phyloP scores from a whole-genome alignment of 257 asterid genomes.

The Verbascum thapsus region DNA sequence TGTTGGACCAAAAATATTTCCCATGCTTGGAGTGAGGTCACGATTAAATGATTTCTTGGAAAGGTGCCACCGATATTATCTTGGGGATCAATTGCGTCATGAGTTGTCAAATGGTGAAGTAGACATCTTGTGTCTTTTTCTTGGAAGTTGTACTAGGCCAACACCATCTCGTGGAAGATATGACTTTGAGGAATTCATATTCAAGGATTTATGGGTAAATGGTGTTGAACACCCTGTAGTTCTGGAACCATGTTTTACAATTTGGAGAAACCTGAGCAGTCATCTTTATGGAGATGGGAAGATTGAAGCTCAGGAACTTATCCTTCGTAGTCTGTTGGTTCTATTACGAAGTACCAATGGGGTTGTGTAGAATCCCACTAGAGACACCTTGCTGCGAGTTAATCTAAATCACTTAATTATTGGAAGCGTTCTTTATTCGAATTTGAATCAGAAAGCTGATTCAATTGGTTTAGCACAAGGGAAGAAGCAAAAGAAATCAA shows the following conservation, averaged over 20 bases:
- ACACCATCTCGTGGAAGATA: conserved; percentile 44
- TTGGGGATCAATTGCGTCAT: conserved; percentile 35
- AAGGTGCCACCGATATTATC: conserved; percentile 46
- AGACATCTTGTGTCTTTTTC: conserved; percentile 63
- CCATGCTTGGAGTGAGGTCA: conserved; percentile 50
- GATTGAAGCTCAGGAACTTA: conserved; percentile 66
- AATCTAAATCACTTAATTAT: conserved; percentile 52
- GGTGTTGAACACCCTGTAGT: conserved; percentile 52
- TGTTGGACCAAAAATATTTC: conserved; percentile 58
- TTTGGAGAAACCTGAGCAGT: conserved; percentile 66
- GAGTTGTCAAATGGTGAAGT: conserved; percentile 66
- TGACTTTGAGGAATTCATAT: conserved; percentile 42
- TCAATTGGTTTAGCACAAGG: conserved; percentile 40
- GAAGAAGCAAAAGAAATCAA: conserved; percentile 64
- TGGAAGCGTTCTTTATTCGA: conserved; percentile 52
- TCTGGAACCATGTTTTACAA: conserved; percentile 67
- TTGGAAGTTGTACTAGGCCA: conserved; percentile 62
- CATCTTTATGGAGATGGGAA: conserved; percentile 55
- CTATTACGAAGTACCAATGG: conserved; percentile 62
- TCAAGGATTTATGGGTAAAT: conserved; percentile 63
- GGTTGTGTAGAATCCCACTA: conserved; percentile 61
- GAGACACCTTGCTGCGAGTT: conserved; percentile 69
- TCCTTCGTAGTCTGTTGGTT: conserved; percentile 62
- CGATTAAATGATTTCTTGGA: conserved; percentile 61
- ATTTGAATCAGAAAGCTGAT: conserved; percentile 41